A percentile compares a stretch with the other conserved stretches of the same genome.
Conservation (phyloP, 2,329 filamentous ascomycete species). For the Venturia pyrina region DNA sequence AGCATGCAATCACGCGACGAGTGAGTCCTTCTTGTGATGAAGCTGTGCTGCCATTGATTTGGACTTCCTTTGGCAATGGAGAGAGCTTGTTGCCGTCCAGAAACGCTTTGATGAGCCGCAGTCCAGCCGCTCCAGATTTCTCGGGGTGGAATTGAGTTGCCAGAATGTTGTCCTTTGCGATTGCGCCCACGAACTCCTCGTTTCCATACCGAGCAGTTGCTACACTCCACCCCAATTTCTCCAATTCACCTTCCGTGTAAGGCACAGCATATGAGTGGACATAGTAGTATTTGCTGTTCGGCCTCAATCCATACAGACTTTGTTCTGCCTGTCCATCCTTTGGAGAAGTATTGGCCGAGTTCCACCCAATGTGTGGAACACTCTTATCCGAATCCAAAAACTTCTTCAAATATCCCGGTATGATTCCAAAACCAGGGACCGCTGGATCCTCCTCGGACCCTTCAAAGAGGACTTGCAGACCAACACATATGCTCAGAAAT, state of each 20-base stretch:
- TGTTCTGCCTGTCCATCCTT: constrained; percentile 30
- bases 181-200: constrained; percentile 84
- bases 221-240: constrained; percentile 80
- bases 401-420: constrained; percentile 59
- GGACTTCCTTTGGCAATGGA: constrained; percentile 33
- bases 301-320: constrained; percentile 67
- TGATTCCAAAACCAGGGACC: constrained; percentile 64
- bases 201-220: constrained; percentile 79
- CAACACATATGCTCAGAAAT: constrained; percentile 97
- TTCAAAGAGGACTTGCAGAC: constrained; percentile 80
- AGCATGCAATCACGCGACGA: constrained; percentile 86
- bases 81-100: constrained; percentile 58
- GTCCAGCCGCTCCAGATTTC: constrained; percentile 84
- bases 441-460: constrained; percentile 69
- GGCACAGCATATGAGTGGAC: constrained; percentile 88
- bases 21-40: constrained; percentile 60
- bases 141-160: constrained; percentile 97
- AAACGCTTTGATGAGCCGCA: constrained; percentile 78
- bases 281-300: constrained; percentile 94
- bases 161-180: constrained; percentile 76
- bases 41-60: constrained; percentile 18
- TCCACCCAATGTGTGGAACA: constrained; percentile 99
- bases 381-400: constrained; percentile 74
- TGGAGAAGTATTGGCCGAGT: constrained; percentile 61
- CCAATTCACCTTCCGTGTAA: constrained; percentile 63